Conservation (phyloP, 2,329 filamentous ascomycete genomes). For the Lachnellula arida region DNA sequence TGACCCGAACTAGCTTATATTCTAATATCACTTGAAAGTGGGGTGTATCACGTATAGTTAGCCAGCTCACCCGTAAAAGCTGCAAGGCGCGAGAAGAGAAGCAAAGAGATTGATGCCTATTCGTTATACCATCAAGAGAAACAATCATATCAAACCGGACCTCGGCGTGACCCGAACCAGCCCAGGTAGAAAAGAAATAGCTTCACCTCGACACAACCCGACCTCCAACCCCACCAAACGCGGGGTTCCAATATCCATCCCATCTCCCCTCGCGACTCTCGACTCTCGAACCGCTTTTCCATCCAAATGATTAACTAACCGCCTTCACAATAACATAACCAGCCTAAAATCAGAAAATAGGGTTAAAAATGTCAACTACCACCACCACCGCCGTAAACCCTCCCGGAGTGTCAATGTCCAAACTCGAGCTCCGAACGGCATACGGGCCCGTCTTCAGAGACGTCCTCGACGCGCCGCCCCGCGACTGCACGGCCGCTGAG, state of each 20-base stretch:
- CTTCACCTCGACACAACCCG: too few relatives aligned
- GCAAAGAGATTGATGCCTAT: too few relatives aligned
- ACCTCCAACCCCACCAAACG: too few relatives aligned
- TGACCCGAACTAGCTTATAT: too few relatives aligned
- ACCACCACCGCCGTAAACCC: conserved; percentile 3
- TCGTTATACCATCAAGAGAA: too few relatives aligned
- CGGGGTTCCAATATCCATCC: too few relatives aligned
- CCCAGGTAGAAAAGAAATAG: too few relatives aligned
- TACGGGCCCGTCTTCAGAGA: conserved; percentile 41
- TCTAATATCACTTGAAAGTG: background rate
- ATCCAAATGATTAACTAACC: too few relatives aligned
- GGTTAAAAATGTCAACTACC: conserved; percentile 14
- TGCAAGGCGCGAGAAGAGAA: too few relatives aligned
- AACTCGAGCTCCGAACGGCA: conserved; percentile 41
- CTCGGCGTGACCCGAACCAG: conserved; percentile 1
- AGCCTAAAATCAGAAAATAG: background rate
- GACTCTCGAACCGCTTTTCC: too few relatives aligned
- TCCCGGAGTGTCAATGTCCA: conserved; percentile 32
- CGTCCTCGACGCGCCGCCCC: conserved; percentile 37
- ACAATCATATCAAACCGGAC: background rate
- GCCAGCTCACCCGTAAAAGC: background rate
- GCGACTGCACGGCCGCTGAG: conserved; percentile 37
- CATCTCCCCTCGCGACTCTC: too few relatives aligned
- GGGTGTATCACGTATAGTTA: background rate
- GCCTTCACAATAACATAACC: background rate